Base-by-base conservation (phyloP, 148 eudicot genomes). In the Chenopodium berlandieri region DNA sequence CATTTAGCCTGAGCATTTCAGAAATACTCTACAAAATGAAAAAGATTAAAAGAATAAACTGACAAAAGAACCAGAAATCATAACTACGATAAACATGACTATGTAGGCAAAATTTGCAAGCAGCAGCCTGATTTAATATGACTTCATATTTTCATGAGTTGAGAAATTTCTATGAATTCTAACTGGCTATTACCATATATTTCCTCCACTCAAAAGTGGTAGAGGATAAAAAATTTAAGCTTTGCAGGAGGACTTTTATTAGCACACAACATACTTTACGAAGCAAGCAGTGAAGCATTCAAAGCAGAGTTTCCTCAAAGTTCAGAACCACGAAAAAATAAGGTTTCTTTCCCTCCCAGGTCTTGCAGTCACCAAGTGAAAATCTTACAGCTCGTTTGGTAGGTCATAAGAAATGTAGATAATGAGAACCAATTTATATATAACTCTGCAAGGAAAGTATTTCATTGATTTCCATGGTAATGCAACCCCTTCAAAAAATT, bases 1-100 rank as follows among this genome's bases (percentile, higher is more conserved):
- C 97, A 89, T 95, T 90, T 71, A 95, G 79, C 64, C 88, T 89
- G 25, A 93, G 93, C 92, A 93, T 88, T 84, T 95, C 97, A 77
- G 98, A 86, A 84, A 94, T 90, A 87, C 85, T 87, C 99, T 95
- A 84, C 79, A 83, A 83, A 48, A 85, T 22, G 68, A 65, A 80
- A 40, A 48, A n/a, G 52, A 47, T n/a, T n/a, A 50, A 25, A 22
- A 67, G 14, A 23, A 32, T 14, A 7, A 81, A 12, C 9, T 7
- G 52, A 27, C 47, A 71, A 71, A 2, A 25, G 20, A 32, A 72
- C 20, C 67, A 44, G 64, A 32, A 68, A 50, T 2, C n/a, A 47
- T 65, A 66, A 77, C 9, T 40, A 77, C 11, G 13, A 25, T 25
- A 30, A 20, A 44, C 47, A 71, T 37, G 54, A 32, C 17, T 12